Conservation (phyloP, 192 early-diverging fungal species). For the Obelidium mucronatum region DNA sequence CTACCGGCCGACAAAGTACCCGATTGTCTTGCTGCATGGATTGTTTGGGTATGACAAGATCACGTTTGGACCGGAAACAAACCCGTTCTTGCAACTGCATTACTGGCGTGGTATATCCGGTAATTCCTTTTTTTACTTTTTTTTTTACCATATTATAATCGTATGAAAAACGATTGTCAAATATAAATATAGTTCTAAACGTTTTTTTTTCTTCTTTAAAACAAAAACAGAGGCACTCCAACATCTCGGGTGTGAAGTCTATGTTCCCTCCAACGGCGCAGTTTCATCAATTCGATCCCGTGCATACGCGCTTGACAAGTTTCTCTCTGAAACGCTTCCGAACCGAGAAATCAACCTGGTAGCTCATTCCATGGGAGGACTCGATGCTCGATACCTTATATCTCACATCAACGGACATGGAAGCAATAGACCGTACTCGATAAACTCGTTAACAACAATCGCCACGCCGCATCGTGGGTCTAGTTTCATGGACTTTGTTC, state of each 20-base stretch:
- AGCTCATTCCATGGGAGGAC: conserved; percentile 83
- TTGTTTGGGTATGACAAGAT: conserved; percentile 86
- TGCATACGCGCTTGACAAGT: conserved; percentile 76
- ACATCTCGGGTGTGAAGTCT: conserved; percentile 81
- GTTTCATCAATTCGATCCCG: conserved; percentile 72
- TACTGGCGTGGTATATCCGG: conserved; percentile 82
- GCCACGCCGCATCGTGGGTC: conserved; percentile 94
- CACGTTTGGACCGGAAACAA: conserved; percentile 65
- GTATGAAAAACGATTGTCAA: no score
- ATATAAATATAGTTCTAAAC: conserved; percentile 91
- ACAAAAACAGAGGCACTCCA: conserved; percentile 68
- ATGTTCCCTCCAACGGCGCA: conserved; percentile 79
- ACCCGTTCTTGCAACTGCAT: conserved; percentile 85
- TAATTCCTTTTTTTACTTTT: not conserved
- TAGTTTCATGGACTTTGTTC: conserved; percentile 94
- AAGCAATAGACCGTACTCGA: conserved; percentile 56
- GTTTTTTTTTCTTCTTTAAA: no score
- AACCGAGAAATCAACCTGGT: conserved; percentile 82
- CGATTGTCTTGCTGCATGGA: conserved; percentile 89
- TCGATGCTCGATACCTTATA: conserved; percentile 93
- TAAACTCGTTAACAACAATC: conserved; percentile 87
- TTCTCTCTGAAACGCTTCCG: conserved; percentile 63
- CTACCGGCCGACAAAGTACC: conserved; percentile 77
- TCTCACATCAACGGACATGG: conserved; percentile 74
- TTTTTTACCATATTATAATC: not conserved